Evolutionary conservation across 805 yeast genomes (phyloP).

Genomic region (Nakazawaea holstii): DNA sequence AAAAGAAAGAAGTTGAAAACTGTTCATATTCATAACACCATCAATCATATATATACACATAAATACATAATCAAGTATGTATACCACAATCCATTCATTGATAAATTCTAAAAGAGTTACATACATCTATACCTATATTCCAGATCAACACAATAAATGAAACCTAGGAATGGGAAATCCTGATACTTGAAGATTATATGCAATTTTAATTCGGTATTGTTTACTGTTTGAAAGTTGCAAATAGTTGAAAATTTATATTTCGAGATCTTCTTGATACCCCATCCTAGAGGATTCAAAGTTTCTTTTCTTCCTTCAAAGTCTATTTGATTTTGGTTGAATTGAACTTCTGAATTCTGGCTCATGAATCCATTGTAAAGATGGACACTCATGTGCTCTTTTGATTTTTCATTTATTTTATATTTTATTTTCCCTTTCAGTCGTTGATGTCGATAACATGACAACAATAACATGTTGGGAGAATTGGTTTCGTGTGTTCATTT

Average conservation of each 20-base stretch:
- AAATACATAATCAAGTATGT: not conserved
- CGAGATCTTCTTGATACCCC: conserved; percentile 14
- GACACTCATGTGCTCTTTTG: conserved; percentile 44
- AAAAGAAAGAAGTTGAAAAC: not conserved
- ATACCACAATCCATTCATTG: not conserved
- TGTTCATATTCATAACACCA: not conserved
- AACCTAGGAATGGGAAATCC: conserved; percentile 13
- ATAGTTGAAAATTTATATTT: not conserved
- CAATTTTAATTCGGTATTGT: conserved; percentile 4
- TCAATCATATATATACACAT: not conserved
- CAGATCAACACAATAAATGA: conserved; percentile 1
- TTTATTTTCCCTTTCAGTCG: conserved; percentile 10
- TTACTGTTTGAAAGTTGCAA: not conserved
- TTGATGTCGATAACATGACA: not conserved
- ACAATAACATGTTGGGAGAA: too few species aligned
- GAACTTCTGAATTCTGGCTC: conserved; percentile 25
- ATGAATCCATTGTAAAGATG: conserved; percentile 34
- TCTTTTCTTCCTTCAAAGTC: not conserved
- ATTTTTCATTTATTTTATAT: conserved; percentile 24
- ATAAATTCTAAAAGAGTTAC: not conserved
- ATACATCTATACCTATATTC: too few species aligned
- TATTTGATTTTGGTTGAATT: not conserved
- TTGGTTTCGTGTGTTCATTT: not conserved
- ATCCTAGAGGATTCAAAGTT: conserved; percentile 6
- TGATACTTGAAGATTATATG: conserved; percentile 11